phyloP scores from a whole-genome alignment of 257 asterid species.

The Plantago elongata region DNA sequence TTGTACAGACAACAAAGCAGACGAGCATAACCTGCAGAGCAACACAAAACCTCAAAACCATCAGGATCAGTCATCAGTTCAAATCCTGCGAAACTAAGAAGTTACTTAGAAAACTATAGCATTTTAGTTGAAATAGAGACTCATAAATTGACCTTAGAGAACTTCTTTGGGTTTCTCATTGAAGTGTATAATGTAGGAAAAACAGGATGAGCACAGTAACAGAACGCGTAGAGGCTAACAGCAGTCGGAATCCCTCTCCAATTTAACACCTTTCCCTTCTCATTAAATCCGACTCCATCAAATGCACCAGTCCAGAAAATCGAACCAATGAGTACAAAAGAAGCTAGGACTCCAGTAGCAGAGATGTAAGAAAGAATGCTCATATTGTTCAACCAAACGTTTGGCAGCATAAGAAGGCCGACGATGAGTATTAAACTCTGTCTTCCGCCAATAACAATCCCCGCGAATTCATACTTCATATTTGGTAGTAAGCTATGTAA shows the following conservation, averaged over 20 bases:
- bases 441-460: slow-evolving; percentile 43
- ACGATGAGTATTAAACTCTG: slow-evolving; percentile 47
- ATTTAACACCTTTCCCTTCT: slow-evolving; percentile 36
- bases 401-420: slow-evolving; percentile 59
- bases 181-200: slow-evolving; percentile 83
- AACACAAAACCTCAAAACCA: background rate
- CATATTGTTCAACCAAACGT: slow-evolving; percentile 68
- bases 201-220: slow-evolving; percentile 96
- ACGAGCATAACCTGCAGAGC: slow-evolving; percentile 60
- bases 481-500: slow-evolving; percentile 45
- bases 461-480: slow-evolving; percentile 26
- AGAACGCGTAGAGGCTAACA: slow-evolving; percentile 71
- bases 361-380: slow-evolving; percentile 72
- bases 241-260: slow-evolving; percentile 64
- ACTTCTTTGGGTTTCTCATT: slow-evolving; percentile 62
- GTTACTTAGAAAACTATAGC: background rate
- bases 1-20: slow-evolving; percentile 56
- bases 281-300: slow-evolving; percentile 58
- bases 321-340: slow-evolving; percentile 56
- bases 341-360: slow-evolving; percentile 74
- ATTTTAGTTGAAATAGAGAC: no score
- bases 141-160: slow-evolving; percentile 50
- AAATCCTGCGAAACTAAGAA: background rate
- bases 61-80: background rate
- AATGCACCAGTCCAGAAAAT: slow-evolving; percentile 58